Percentiles rank a stretch among this genome's conserved stretches.
These are phyloP conservation scores for Phytophthora pisi DNA, from an alignment of 352 stramenopile genomes.

Conservation along the genomic window DNA sequence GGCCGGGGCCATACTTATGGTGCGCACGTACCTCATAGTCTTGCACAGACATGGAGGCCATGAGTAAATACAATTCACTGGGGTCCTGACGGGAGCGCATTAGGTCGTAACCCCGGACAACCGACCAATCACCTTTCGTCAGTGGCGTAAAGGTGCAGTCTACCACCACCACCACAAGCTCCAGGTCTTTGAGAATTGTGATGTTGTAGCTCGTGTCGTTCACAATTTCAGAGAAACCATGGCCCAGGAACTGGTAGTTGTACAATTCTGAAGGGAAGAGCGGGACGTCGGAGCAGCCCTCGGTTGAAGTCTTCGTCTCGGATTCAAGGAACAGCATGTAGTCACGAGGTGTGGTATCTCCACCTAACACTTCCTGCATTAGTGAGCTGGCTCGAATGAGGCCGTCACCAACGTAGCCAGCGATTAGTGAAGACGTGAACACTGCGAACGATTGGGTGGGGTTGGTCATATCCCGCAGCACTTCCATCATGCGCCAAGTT, in stretches of 20 bases:
- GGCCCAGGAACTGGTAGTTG: conserved; percentile 36
- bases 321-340: conserved; percentile 27
- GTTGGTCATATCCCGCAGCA: conserved; percentile 26
- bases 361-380: conserved; percentile 18
- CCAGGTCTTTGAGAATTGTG: conserved; percentile 25
- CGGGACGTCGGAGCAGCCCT: conserved; percentile 16
- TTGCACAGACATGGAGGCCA: conserved; percentile 33
- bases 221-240: conserved; percentile 29
- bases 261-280: conserved; percentile 27
- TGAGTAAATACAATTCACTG: conserved; percentile 28
- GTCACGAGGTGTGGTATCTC: conserved; percentile 32
- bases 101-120: conserved; percentile 31
- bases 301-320: neutral
- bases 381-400: conserved; percentile 23
- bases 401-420: conserved; percentile 26
- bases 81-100: conserved; percentile 17
- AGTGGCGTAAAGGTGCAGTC: conserved; percentile 44
- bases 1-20: conserved; percentile 22
- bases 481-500: conserved; percentile 16
- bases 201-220: conserved; percentile 43
- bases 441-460: conserved; percentile 12
- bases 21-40: conserved; percentile 35
- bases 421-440: conserved; percentile 23
- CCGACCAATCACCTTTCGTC: conserved; percentile 5
- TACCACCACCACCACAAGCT: conserved; percentile 47